Percentiles rank a stretch among this genome's conserved stretches.
Conservation (phyloP, 1,139 yeast genomes). For the Debaryomyces psychrophilus region DNA sequence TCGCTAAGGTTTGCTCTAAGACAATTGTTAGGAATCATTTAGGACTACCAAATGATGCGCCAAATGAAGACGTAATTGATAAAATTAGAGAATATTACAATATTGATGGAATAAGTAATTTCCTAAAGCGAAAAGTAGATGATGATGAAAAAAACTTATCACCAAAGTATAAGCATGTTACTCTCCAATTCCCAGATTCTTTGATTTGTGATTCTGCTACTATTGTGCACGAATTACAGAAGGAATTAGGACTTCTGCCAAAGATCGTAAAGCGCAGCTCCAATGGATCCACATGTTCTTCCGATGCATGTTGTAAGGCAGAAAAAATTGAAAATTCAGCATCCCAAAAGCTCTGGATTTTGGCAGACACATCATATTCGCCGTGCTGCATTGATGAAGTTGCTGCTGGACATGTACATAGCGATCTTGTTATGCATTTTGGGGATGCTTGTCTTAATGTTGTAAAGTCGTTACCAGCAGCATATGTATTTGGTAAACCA, state of each 20-base stretch:
- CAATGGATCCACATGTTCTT: background rate
- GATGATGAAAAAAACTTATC: constrained; percentile 21
- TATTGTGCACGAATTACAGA: constrained; percentile 56
- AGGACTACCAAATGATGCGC: constrained; percentile 20
- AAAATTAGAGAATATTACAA: constrained; percentile 54
- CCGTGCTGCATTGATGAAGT: constrained; percentile 97
- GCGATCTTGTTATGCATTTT: constrained; percentile 86
- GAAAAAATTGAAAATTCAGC: background rate
- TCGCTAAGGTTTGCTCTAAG: constrained; percentile 34
- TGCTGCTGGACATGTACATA: constrained; percentile 89
- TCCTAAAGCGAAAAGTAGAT: constrained; percentile 30
- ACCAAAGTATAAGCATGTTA: constrained; percentile 51
- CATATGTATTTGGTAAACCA: constrained; percentile 78
- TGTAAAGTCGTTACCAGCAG: constrained; percentile 68
- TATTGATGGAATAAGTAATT: constrained; percentile 46
- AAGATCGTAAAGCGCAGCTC: background rate
- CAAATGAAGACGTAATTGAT: constrained; percentile 30
- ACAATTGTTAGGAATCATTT: background rate
- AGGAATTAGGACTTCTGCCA: constrained; percentile 20
- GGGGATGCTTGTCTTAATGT: constrained; percentile 94
- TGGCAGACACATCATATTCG: constrained; percentile 95
- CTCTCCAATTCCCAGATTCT: constrained; percentile 88
- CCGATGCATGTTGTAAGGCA: constrained; percentile 3
- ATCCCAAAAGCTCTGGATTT: constrained; percentile 57
- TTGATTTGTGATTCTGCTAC: constrained; percentile 78